Percentiles rank a stretch among this genome's conserved stretches.
Conservation (phyloP, 441 rosid genomes). For the Corymbia citriodora region DNA sequence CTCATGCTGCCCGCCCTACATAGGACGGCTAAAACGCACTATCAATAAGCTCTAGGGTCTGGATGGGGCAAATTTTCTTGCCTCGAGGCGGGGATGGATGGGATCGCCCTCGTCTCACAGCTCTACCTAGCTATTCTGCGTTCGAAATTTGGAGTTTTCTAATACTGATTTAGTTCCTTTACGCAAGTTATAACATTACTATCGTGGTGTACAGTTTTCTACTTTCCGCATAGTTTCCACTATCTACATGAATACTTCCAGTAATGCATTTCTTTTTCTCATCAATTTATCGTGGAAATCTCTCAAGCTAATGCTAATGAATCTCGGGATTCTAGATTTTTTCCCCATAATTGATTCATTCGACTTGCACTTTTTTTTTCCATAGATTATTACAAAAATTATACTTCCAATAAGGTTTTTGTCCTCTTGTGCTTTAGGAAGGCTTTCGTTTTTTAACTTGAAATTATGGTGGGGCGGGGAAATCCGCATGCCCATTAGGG, state of each 20-base stretch:
- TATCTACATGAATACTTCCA: no score
- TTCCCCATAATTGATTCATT: no score
- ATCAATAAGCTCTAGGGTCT: background rate
- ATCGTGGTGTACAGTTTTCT: no score
- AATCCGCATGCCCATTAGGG: background rate
- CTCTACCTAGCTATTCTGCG: background rate
- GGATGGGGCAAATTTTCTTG: background rate
- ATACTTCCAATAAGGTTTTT: background rate
- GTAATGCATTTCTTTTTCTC: no score
- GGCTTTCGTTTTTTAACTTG: background rate
- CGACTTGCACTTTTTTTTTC: no score
- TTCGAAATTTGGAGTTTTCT: background rate
- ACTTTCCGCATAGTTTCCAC: no score
- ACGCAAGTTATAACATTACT: no score
- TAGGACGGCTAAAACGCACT: background rate
- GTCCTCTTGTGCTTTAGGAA: background rate
- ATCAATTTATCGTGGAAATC: no score
- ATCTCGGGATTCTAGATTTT: background rate
- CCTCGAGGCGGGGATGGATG: background rate
- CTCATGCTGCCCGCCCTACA: background rate
- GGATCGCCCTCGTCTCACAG: background rate
- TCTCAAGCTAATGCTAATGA: background rate
- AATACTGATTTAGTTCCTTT: background rate
- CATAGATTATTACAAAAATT: no score
- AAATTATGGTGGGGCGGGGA: background rate